Conservation (phyloP, 192 early-diverging fungal species). For the Backusella liffmaniae region DNA sequence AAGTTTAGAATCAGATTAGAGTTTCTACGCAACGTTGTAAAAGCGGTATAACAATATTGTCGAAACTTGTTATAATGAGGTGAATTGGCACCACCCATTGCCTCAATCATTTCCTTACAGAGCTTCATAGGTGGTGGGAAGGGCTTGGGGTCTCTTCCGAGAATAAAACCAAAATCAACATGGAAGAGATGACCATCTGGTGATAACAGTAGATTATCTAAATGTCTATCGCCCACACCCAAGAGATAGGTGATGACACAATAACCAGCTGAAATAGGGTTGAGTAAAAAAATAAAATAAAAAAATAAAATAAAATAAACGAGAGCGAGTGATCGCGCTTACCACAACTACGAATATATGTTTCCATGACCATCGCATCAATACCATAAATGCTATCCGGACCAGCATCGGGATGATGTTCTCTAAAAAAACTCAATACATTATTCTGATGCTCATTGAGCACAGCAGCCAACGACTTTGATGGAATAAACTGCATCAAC, state of each 20-base stretch:
- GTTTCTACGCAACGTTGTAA: conserved; percentile 88
- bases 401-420: conserved; percentile 66
- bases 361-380: conserved; percentile 82
- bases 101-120: conserved; percentile 99
- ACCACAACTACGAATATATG: conserved; percentile 94
- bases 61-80: conserved; percentile 89
- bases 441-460: conserved; percentile 85
- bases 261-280: conserved; percentile 74
- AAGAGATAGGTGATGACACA: conserved; percentile 98
- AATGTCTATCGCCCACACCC: conserved; percentile 96
- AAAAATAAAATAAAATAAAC: neutral
- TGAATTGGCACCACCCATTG: conserved; percentile 93
- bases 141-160: conserved; percentile 98
- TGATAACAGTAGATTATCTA: conserved; percentile 95
- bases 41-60: conserved; percentile 92
- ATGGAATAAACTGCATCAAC: conserved; percentile 93
- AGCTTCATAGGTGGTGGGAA: conserved; percentile 99
- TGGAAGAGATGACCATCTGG: conserved; percentile 90
- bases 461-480: conserved; percentile 84
- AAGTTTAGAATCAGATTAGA: conserved; percentile 97
- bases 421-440: conserved; percentile 76
- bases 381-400: conserved; percentile 64
- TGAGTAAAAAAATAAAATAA: neutral
- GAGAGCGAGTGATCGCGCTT: neutral
- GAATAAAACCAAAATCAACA: conserved; percentile 98